Evolutionary conservation across 345 rosid genomes (phyloP), one percentile per base, ranked within the genome.

Genomic region (Pistacia atlantica): DNA sequence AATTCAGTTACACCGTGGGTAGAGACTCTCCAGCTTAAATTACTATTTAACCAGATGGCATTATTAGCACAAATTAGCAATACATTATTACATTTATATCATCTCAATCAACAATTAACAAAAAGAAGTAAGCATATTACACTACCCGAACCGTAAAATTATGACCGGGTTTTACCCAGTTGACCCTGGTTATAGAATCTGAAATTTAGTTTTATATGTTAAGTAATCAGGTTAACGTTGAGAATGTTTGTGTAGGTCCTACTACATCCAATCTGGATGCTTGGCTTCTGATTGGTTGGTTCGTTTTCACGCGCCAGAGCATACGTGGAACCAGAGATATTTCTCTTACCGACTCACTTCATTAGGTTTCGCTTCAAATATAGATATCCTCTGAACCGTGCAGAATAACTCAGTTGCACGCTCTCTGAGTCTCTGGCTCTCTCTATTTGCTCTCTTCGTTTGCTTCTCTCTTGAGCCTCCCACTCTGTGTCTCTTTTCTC

Each of bases 241-340:
- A 48, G 73, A 77, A 79, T 65, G 64, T 57, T 78, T 54, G 31
- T 10, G 59, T 18, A 69, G 85, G 75, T 37, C 79, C 84, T 84
- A 75, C 72, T 8, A 65, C 73, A 78, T 77, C 83, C 77, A 73
- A 71, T 70, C 72, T 70, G 65, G 66, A 37, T 45, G 0, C 11
- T 16, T 0, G 61, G 28, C 0, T 14, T 60, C 2, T 13, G 6
- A 62, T 70, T 78, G 77, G 74, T 20, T 18, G 31, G 78, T 72
- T 67, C 3, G 0, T 14, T 4, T 3, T 8, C 81, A 85, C 80
- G 75, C 65, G 68, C 76, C 52, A 1, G 20, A 20, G 11, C 17
- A 22, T 42, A 58, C 60, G 77, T 46, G 66, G 48, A 2, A 16
- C n/a, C 10, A 10, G 11, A 42, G 46, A 42, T 42, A 42, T 38